Evolutionary conservation across 257 asterid species (phyloP), one percentile per base, ranked within the genome.

Genomic region (Fraxinus excelsior): DNA sequence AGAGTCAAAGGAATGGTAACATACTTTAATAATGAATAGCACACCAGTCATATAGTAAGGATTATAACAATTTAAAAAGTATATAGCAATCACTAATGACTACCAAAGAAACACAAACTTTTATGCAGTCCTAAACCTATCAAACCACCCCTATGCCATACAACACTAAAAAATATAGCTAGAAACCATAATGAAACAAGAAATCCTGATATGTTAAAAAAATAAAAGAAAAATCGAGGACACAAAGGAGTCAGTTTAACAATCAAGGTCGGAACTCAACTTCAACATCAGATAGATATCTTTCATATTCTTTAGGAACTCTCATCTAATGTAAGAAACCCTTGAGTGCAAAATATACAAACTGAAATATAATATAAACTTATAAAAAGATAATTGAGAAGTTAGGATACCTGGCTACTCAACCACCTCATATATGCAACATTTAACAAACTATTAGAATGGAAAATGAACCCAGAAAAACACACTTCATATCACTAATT

Each of bases 391-490:
- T 60, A 8, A 60, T 10, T 60, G 32, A 60, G 29, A 60, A 23
- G 29, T 60, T 8, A 25, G 1, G 25, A 25, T 25, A 60, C 25
- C 67, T 21, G 67, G 67, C 67, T 25, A 21, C 67, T 23, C 31
- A 53, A 40, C 73, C 74, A 23, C 11, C 31, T 46, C 72, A n/a
- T 53, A 40, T 32, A 40, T 16, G 73, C 51, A 75, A 75, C 34
- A 40, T 25, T 34, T 21, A 26, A 35, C 58, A 53, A 53, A 25
- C 67, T 66, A 81, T 56, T 80, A 26, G 23, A n/a, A 62, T 14
- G 38, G 25, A 62, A 26, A 56, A 31, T 51, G 16, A 73, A 73
- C 23, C 29, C 60, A 56, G 46, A 25, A 40, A 71, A 42, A 37
- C 28, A 62, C 60, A 73, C 44, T 13, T 21, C 13, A 8, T 56